Conservation (phyloP, 2,329 filamentous ascomycete species). For the Ophiognomonia clavigignenti-juglandacearum region DNA sequence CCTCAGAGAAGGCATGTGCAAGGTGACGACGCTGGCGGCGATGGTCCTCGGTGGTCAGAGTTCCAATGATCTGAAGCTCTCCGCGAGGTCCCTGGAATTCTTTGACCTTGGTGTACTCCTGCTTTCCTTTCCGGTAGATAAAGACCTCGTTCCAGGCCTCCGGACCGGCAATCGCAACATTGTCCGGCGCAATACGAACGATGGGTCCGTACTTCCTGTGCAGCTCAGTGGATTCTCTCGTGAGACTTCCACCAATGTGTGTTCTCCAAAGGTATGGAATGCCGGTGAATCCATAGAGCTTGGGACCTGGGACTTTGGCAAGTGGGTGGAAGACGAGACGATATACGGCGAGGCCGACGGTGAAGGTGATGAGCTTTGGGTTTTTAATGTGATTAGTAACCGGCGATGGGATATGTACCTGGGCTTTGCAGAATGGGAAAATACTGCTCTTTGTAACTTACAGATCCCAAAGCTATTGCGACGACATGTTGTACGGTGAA, state of each 20-base stretch:
- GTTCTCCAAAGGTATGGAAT: constrained; percentile 18
- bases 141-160: constrained; percentile 2
- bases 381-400: background rate
- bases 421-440: background rate
- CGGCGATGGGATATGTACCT: background rate
- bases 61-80: background rate
- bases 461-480: background rate
- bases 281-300: constrained; percentile 18
- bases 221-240: background rate
- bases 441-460: background rate
- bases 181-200: constrained; percentile 3
- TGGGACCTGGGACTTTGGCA: constrained; percentile 25
- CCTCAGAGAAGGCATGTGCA: background rate
- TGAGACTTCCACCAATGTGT: constrained; percentile 16
- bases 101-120: constrained; percentile 1
- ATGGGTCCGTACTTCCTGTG: constrained; percentile 7
- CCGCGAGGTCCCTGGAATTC: background rate
- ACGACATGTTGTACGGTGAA: background rate
- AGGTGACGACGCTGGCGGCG: constrained; percentile 1
- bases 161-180: constrained; percentile 1
- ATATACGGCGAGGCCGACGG: constrained; percentile 16
- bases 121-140: background rate
- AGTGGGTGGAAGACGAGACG: constrained; percentile 27
- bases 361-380: constrained; percentile 9
- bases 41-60: constrained; percentile 1